Evolutionary conservation across 148 eudicot genomes (phyloP).

Genomic region (Vaccinium myrtillus): DNA sequence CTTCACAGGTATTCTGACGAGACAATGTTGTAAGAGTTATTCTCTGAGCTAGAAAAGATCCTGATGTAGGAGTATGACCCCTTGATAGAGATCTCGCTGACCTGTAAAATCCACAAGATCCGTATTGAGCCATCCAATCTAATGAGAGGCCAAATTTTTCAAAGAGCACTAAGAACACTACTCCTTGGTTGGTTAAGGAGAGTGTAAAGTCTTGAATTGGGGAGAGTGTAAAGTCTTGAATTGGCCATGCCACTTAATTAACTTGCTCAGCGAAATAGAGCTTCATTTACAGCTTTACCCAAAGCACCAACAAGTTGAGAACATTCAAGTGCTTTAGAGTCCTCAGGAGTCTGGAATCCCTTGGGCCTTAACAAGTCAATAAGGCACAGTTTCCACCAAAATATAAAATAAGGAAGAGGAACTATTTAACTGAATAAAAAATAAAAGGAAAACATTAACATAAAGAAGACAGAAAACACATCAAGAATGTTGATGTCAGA

Average conservation of each 20-base stretch:
- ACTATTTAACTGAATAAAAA: not conserved
- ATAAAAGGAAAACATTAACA: not conserved
- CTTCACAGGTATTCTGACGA: conserved; percentile 32
- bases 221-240: not conserved
- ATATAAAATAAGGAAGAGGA: not conserved
- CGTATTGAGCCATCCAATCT: not conserved
- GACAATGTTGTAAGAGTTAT: conserved; percentile 14
- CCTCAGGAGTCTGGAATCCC: not conserved
- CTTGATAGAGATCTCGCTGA: conserved; percentile 72
- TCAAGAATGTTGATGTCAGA: not conserved
- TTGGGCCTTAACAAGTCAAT: not conserved
- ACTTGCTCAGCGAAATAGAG: not conserved
- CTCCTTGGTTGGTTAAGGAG: not conserved
- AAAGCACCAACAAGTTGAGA: not conserved
- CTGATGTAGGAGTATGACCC: conserved; percentile 57
- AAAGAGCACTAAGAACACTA: not conserved
- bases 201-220: not conserved
- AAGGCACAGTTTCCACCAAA: not conserved
- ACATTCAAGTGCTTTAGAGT: not conserved
- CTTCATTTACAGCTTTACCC: not conserved
- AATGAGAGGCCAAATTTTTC: not conserved
- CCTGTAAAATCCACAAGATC: conserved; percentile 33
- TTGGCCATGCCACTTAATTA: not conserved
- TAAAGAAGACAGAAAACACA: not conserved
- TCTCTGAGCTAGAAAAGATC: conserved; percentile 40